Evolutionary conservation across 2,329 filamentous ascomycete genomes (phyloP), one percentile per base, ranked within the genome.

Genomic region (Pezicula carpinea): DNA sequence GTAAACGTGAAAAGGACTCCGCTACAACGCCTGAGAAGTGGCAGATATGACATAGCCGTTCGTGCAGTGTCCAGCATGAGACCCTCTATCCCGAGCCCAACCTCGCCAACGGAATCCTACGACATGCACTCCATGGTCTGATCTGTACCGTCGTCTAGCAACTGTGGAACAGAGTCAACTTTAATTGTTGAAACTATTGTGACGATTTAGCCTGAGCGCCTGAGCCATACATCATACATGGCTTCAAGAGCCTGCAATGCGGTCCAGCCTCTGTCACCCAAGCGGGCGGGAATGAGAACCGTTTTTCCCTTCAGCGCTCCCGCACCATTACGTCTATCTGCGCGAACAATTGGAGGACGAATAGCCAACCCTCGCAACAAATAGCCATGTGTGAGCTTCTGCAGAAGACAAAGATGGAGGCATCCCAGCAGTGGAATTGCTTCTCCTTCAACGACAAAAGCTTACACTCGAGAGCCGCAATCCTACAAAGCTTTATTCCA

Each of bases 151-250:
- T 67, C 57, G 2, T 69, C 69, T 7, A 73, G 55, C 6, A 68
- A 53, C 44, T 68, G 63, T 3, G 55, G 46, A 2, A 71, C 55
- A 44, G 57, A 64, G 1, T 61, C 43, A 1, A 73, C 53, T 52
- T 74, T 74, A 14, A 61, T 49, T 1, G 69, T 70, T 1, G 69
- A 72, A 1, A 73, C 62, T 0, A 70, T 73, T 1, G 69, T 72
- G 33, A 74, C 69, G 22, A 73, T 68, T 42, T 68, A 71, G 17
- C 62, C 64, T 2, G 68, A n/a, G n/a, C n/a, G n/a, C n/a, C n/a
- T n/a, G n/a, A n/a, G n/a, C n/a, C n/a, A n/a, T n/a, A n/a, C 71
- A 1, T 63, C 57, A 50, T 72, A 74, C 2, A 70, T 61, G 23
- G 69, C 64, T 48, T 73, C 73, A 13, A 70, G 69, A 4, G 74